Evolutionary conservation across 2,329 filamentous ascomycete genomes (phyloP).

Genomic region (Fusarium globosum): DNA sequence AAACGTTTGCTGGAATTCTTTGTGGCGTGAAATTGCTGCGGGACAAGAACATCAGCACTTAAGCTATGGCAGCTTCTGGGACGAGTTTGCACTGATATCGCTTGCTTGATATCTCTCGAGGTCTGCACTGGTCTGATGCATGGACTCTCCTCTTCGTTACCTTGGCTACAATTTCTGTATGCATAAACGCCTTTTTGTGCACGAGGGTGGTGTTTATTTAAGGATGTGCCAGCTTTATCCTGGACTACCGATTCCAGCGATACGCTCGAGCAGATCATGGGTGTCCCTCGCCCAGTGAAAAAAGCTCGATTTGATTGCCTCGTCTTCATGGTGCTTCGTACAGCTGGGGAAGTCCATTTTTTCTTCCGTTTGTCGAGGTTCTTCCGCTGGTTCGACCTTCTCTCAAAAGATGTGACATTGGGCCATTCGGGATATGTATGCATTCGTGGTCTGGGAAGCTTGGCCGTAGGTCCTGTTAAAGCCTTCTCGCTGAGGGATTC

Average conservation of each 20-base stretch:
- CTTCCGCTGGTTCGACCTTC: background rate
- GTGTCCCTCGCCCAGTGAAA: conserved; percentile 20
- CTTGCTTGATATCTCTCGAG: conserved; percentile 7
- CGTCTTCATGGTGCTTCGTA: background rate
- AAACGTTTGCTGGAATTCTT: conserved; percentile 5
- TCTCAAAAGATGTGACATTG: background rate
- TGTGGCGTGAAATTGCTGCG: conserved; percentile 2
- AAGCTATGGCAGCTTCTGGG: conserved; percentile 33
- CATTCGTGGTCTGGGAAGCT: conserved; percentile 10
- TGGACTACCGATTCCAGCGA: background rate
- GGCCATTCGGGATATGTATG: conserved; percentile 32
- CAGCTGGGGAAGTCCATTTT: background rate
- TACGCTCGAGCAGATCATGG: background rate
- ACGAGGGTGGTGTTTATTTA: background rate
- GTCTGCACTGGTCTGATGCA: conserved; percentile 8
- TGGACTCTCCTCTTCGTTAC: background rate
- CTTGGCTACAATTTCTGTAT: background rate
- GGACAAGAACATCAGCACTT: conserved; percentile 14
- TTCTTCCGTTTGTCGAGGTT: background rate
- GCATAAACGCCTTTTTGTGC: background rate
- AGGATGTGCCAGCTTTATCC: background rate
- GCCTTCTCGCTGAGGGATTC: background rate
- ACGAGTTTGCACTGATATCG: background rate
- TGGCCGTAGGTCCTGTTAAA: conserved; percentile 23
- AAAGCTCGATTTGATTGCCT: conserved; percentile 13